A percentile compares a stretch with the other conserved stretches of the same genome.
Evolutionary conservation across 805 yeast genomes (phyloP).

Genomic region (Metschnikowia vanudenii): DNA sequence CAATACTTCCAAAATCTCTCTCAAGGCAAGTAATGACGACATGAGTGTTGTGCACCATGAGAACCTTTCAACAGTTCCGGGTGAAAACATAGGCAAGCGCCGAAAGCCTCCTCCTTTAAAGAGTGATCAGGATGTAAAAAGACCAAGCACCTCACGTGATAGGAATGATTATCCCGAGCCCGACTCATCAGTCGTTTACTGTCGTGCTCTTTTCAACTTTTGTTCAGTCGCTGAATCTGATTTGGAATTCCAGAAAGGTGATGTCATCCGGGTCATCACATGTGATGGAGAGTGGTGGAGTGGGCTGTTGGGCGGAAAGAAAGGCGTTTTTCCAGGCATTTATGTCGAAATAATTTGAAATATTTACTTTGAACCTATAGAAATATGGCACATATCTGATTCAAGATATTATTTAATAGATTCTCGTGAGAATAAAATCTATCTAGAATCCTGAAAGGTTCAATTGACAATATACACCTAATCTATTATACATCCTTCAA

Average conservation of each 20-base stretch:
- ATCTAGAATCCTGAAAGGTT: too few species aligned
- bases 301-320: slow-evolving; percentile 28
- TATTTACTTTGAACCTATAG: too few species aligned
- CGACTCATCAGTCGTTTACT: slow-evolving; percentile 11
- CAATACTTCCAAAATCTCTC: neutral
- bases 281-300: slow-evolving; percentile 37
- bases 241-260: slow-evolving; percentile 43
- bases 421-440: too few species aligned
- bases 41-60: neutral
- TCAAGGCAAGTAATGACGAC: neutral
- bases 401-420: too few species aligned
- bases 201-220: slow-evolving; percentile 44
- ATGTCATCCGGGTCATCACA: slow-evolving; percentile 38
- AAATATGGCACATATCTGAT: too few species aligned
- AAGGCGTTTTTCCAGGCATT: slow-evolving; percentile 36
- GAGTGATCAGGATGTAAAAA: neutral
- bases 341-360: slow-evolving; percentile 23
- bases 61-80: neutral
- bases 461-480: neutral
- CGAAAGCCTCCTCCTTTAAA: neutral
- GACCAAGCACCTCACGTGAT: neutral
- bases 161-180: neutral
- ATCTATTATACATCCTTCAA: neutral
- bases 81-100: neutral
- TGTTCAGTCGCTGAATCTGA: slow-evolving; percentile 40